phyloP scores from a whole-genome alignment of 305 asterid species.

The Fraxinus greggii region DNA sequence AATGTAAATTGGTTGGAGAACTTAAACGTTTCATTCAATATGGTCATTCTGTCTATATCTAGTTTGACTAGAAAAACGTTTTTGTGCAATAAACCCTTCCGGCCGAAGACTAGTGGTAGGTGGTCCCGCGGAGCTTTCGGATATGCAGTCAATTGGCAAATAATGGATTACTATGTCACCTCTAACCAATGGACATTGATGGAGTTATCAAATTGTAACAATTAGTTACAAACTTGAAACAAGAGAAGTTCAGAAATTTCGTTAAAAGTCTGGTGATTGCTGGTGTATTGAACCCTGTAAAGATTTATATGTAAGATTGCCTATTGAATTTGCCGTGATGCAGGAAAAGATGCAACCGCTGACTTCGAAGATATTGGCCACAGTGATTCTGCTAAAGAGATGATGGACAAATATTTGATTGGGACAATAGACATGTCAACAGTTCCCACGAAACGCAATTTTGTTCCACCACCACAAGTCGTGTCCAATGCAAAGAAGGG shows the following conservation, averaged over 20 bases:
- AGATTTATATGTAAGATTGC: background rate
- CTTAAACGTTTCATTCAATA: background rate
- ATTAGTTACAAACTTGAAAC: background rate
- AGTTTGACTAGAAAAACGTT: background rate
- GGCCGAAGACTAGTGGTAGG: no score
- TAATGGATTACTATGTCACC: background rate
- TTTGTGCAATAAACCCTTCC: no score
- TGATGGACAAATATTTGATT: slow-evolving; percentile 50
- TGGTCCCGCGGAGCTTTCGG: no score
- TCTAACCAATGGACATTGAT: background rate
- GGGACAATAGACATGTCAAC: slow-evolving; percentile 54
- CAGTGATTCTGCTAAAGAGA: slow-evolving; percentile 52
- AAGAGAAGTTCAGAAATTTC: background rate
- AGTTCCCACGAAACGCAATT: slow-evolving; percentile 43
- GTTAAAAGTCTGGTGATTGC: background rate
- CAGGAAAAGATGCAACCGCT: slow-evolving; percentile 64
- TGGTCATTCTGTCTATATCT: background rate
- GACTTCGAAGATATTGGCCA: slow-evolving; percentile 72
- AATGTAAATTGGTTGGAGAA: background rate
- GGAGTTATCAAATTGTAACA: background rate
- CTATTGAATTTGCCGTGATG: background rate
- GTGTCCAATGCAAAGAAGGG: slow-evolving; percentile 35
- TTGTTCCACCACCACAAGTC: slow-evolving; percentile 29
- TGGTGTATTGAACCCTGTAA: background rate
- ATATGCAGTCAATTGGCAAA: background rate